phyloP scores from a whole-genome alignment of 2,329 filamentous ascomycete genomes.

The Trichoderma pleuroti region DNA sequence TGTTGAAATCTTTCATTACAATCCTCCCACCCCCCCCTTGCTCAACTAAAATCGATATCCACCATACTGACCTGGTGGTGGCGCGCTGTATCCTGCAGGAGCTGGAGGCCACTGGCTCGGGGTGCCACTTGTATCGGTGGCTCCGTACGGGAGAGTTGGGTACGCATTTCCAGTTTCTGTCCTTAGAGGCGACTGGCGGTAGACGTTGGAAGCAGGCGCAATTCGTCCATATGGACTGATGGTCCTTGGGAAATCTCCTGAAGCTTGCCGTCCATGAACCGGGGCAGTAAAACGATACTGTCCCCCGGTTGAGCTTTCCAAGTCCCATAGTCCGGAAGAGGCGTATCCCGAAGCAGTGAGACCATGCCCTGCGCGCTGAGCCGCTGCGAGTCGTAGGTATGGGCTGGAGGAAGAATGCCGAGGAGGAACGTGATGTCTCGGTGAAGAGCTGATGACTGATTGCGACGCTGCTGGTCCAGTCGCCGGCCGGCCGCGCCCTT shows the following conservation, averaged over 20 bases:
- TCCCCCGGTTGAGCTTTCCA: conserved; percentile 48
- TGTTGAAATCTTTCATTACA: background rate
- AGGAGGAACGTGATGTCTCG: conserved; percentile 63
- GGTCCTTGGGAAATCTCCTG: conserved; percentile 45
- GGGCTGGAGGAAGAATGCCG: conserved; percentile 69
- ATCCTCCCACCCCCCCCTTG: background rate
- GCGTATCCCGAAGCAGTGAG: conserved; percentile 64
- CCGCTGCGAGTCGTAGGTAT: conserved; percentile 66
- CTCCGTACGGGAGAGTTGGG: conserved; percentile 30
- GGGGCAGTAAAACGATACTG: conserved; percentile 35
- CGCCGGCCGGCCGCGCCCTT: conserved; percentile 87
- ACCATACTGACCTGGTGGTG: conserved; percentile 35
- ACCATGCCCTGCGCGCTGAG: conserved; percentile 72
- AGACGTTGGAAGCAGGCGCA: conserved; percentile 39
- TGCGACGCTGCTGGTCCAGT: conserved; percentile 71
- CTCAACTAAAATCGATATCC: conserved; percentile 33
- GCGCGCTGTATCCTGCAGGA: conserved; percentile 31
- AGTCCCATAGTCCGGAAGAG: conserved; percentile 58
- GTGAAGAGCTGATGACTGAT: conserved; percentile 65
- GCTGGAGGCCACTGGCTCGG: conserved; percentile 30
- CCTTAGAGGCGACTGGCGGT: conserved; percentile 51
- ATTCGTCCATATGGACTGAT: conserved; percentile 48
- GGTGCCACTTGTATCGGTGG: conserved; percentile 28
- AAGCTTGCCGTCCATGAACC: conserved; percentile 40
- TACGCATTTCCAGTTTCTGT: conserved; percentile 38